Base-by-base conservation (phyloP, 2,329 filamentous ascomycete species). In the Dactylellina sp. region DNA sequence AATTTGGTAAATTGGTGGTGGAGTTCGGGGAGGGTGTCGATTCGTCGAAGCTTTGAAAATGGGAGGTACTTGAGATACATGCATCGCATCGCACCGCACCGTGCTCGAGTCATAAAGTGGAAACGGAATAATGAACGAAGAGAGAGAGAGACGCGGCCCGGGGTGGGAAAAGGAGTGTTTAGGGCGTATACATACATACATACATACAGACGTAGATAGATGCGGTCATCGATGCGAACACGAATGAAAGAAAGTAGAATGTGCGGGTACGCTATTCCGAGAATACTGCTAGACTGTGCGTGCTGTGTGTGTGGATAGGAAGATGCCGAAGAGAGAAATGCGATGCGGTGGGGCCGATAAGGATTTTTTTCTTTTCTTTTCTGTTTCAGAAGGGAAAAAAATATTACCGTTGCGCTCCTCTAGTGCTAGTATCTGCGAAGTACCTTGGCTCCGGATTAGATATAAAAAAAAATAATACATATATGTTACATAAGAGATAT, bases 1-100 rank as follows among this genome's bases (percentile, higher is more conserved):
- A 98, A 81, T 97, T 98, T 83, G 95, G 94, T 9, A 98, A 98
- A 82, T 81, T 98, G 78, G 92, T 97, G 1, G 68, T 72, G 46
- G 59, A 60, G 60, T 4, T 72, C 16, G 68, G 35, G 9, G 53
- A 60, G 20, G 25, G 39, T 24, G 60, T 16, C 25, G 68, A 72
- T 32, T 59, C 60, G 28, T 63, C 68, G 39, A 72, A 59, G 68
- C 53, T 72, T 14, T 71, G 35, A 56, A 9, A 11, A 16, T n/a
- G 55, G 24, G n/a, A n/a, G 14, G n/a, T 16, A 32, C 28, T 32
- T 32, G 28, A 32, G 28, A 5, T 5, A 32, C n/a, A n/a, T n/a
- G n/a, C n/a, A n/a, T n/a, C n/a, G n/a, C n/a, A n/a, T n/a, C n/a
- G n/a, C n/a, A n/a, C n/a, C n/a, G n/a, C n/a, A n/a, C n/a, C n/a